Evolutionary conservation across 163 green algal species (phyloP).

Genomic region (Coccomyxa subellipsoidea): DNA sequence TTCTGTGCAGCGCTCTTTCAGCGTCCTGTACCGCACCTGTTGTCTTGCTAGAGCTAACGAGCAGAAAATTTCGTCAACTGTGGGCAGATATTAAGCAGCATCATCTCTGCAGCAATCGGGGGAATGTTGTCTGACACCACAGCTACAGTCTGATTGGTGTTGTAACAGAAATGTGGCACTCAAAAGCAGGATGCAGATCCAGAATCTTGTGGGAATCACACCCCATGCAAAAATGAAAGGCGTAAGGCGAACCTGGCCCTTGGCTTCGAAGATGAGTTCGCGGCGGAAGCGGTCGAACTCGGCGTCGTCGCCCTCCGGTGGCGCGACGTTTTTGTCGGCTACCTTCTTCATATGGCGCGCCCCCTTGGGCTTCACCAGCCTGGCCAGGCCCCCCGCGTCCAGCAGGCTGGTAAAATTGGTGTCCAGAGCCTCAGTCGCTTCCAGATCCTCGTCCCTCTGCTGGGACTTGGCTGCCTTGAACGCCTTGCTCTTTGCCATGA

Average conservation of each 20-base stretch:
- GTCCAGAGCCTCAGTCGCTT: constrained; percentile 74
- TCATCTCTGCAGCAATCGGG: no score
- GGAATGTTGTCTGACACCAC: no score
- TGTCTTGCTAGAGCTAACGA: no score
- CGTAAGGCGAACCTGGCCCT: constrained; percentile 31
- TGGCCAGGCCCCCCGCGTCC: constrained; percentile 27
- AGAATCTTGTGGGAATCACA: no score
- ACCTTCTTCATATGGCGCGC: neutral
- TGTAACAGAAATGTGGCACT: no score
- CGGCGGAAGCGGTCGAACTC: constrained; percentile 75
- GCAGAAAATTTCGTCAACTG: no score
- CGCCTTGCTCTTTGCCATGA: constrained; percentile 94
- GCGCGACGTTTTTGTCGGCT: neutral
- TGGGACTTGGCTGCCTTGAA: constrained; percentile 74
- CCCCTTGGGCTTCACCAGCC: constrained; percentile 30
- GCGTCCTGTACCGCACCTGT: no score
- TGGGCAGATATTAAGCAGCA: no score
- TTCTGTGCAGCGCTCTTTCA: no score
- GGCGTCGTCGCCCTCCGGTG: constrained; percentile 43
- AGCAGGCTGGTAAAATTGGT: constrained; percentile 58
- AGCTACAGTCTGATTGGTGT: no score
- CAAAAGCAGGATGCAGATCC: no score
- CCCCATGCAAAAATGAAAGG: neutral
- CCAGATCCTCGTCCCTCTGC: constrained; percentile 86
- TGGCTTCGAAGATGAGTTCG: constrained; percentile 78